phyloP scores from a whole-genome alignment of 768 basidiomycete species.

The Russula olivacea region DNA sequence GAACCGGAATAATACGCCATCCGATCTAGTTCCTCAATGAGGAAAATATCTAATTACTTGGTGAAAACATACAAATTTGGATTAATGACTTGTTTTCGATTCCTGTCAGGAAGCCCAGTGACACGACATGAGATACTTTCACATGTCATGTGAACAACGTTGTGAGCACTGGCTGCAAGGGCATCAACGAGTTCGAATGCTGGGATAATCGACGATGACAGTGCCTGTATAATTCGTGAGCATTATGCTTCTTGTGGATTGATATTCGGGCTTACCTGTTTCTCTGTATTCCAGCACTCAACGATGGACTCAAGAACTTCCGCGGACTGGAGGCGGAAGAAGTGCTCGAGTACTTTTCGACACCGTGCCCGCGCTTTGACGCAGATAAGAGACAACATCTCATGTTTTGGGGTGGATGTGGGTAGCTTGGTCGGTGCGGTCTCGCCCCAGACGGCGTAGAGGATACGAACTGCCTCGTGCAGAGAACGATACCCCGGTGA shows the following conservation, averaged over 20 bases:
- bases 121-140: conserved; percentile 69
- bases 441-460: conserved; percentile 71
- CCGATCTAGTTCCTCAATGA: conserved; percentile 45
- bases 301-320: conserved; percentile 83
- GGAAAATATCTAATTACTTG: background rate
- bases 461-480: conserved; percentile 72
- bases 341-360: conserved; percentile 73
- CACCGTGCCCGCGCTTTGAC: conserved; percentile 61
- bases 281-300: conserved; percentile 70
- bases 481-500: conserved; percentile 74
- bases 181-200: conserved; percentile 81
- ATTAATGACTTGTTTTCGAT: conserved; percentile 54
- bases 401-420: conserved; percentile 51
- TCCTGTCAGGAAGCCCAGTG: conserved; percentile 49
- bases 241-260: background rate
- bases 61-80: conserved; percentile 53
- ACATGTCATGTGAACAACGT: conserved; percentile 81
- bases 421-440: conserved; percentile 45
- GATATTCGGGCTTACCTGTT: conserved; percentile 36
- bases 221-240: conserved; percentile 15
- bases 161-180: conserved; percentile 79
- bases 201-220: conserved; percentile 32
- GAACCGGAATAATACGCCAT: conserved; percentile 72
- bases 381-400: conserved; percentile 62
- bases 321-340: conserved; percentile 72